Evolutionary conservation across 78 protist genomes (phyloP).

Genomic region (Polysphondylium violaceum): DNA sequence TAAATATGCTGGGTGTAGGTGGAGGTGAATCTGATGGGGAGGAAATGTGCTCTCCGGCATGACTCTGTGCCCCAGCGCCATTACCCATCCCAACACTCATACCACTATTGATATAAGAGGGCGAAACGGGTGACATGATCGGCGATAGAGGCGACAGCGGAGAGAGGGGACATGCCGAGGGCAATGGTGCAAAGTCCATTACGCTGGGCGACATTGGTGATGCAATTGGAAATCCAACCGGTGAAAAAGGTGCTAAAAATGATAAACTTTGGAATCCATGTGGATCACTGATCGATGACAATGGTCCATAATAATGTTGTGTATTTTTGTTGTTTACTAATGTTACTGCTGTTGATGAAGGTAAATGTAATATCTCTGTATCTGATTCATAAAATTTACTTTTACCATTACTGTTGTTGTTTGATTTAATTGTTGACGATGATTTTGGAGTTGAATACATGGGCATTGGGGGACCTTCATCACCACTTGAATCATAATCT

Average conservation of each 20-base stretch:
- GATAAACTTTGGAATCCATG: constrained; percentile 28
- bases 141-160: constrained; percentile 70
- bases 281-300: not conserved
- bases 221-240: constrained; percentile 53
- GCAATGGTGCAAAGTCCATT: constrained; percentile 34
- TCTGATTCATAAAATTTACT: not conserved
- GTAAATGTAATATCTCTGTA: constrained; percentile 3
- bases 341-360: not conserved
- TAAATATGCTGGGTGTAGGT: constrained; percentile 35
- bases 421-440: not conserved
- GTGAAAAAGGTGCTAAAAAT: constrained; percentile 77
- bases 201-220: constrained; percentile 79
- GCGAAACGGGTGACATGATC: constrained; percentile 60
- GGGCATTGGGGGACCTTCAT: constrained; percentile 6
- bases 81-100: not conserved
- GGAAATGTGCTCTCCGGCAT: no score
- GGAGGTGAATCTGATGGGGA: constrained; percentile 6
- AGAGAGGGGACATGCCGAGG: constrained; percentile 48
- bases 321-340: not conserved
- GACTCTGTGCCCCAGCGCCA: no score
- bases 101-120: constrained; percentile 19
- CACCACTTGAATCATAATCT: constrained; percentile 8
- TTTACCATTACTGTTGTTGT: not conserved
- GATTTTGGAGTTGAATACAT: not conserved
- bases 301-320: not conserved